A percentile compares a stretch with the other conserved stretches of the same genome.
These are phyloP conservation scores for Dioszegia aurantiaca DNA, from an alignment of 768 basidiomycete genomes.

Conservation along the genomic window DNA sequence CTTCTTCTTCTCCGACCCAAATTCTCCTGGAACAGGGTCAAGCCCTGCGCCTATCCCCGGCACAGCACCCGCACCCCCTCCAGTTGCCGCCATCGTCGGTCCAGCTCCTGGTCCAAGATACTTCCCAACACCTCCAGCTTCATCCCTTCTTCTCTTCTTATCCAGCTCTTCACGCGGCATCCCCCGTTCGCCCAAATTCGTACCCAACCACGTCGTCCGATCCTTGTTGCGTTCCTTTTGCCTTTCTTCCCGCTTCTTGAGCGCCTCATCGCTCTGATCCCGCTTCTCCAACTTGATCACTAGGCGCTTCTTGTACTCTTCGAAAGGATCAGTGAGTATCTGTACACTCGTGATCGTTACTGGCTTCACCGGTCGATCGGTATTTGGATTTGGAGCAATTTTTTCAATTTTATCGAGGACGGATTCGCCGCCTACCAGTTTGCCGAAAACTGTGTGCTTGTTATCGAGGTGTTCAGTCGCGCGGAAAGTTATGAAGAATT, in stretches of 20 bases:
- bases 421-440: slow-evolving; percentile 92
- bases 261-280: slow-evolving; percentile 55
- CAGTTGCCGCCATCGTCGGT: slow-evolving; percentile 33
- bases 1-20: slow-evolving; percentile 61
- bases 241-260: slow-evolving; percentile 61
- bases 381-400: slow-evolving; percentile 73
- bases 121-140: slow-evolving; percentile 44
- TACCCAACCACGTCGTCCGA: slow-evolving; percentile 54
- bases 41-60: slow-evolving; percentile 21
- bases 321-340: slow-evolving; percentile 90
- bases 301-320: slow-evolving; percentile 80
- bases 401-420: slow-evolving; percentile 80
- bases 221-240: slow-evolving; percentile 53
- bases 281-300: slow-evolving; percentile 56
- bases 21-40: too few relatives aligned
- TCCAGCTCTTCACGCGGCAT: slow-evolving; percentile 37
- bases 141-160: slow-evolving; percentile 24
- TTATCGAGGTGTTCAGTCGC: slow-evolving; percentile 79
- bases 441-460: slow-evolving; percentile 95
- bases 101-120: slow-evolving; percentile 24
- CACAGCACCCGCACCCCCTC: slow-evolving; percentile 3
- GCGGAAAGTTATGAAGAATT: slow-evolving; percentile 90
- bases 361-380: slow-evolving; percentile 71
- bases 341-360: slow-evolving; percentile 80
- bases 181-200: slow-evolving; percentile 43